Base-by-base conservation (phyloP, 2,329 filamentous ascomycete species). In the Neoarthrinium moseri region DNA sequence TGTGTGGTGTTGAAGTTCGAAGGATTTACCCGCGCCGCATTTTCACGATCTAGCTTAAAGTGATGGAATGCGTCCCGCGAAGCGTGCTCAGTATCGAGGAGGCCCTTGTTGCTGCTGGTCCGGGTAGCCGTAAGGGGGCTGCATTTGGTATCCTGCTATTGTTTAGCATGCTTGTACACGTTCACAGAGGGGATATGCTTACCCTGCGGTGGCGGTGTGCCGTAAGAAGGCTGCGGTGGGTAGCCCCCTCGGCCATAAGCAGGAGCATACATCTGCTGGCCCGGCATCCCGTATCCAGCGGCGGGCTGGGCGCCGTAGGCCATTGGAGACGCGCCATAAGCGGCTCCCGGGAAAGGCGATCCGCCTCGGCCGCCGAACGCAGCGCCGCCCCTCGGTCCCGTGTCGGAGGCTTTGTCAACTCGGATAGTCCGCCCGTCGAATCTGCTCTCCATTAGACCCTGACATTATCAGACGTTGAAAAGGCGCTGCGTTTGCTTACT, bases 391-490 rank as follows among this genome's bases (percentile, higher is more conserved):
- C 82, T 78, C 37, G 82, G 75, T 37, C 82, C 81, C 55, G 84
- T 86, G 69, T 96, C 91, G 48, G 90, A 91, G 51, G 91, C 94
- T 70, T 91, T 95, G 73, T 97, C 92, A 55, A 99, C 92, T 58
- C 92, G 91, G 67, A 99, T 96, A 55, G 82, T 84, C 59, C 92
- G 89, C 54, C 92, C 92, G 69, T 97, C 91, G 69, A 97, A 96
- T 61, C 91, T 95, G 47, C 12, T 4, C 10, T n/a, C n/a, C 18
- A 30, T 50, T 23, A 50, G 40, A 23, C 24, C 15, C 11, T n/a
- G 5, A 20, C 6, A 7, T 24, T 12, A 6, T 22, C n/a, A 7
- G 6, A 7, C 12, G 13, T 7, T 6, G 6, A 5, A 12, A n/a
- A 10, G 17, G 8, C 15, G 30, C 17, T 27, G 12, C 10, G 7